Evolutionary conservation across 495 filamentous ascomycete genomes (phyloP), one percentile per base, ranked within the genome.

Genomic region (Aspergillus nanangensis): DNA sequence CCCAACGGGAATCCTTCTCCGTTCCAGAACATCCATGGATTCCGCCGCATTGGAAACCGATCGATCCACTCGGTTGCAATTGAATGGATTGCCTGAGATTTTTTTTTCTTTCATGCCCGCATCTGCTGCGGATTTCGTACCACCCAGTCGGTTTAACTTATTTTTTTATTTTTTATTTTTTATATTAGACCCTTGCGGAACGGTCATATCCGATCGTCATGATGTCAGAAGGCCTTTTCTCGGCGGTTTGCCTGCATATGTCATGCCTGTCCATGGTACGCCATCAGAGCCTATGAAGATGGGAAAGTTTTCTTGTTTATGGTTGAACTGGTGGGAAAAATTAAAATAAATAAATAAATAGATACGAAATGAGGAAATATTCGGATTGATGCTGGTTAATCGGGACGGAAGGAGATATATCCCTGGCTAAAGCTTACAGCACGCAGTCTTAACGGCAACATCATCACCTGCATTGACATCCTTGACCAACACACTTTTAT

Each of bases 401-500:
- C n/a, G n/a, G n/a, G n/a, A n/a, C n/a, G n/a, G n/a, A n/a, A n/a
- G n/a, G n/a, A n/a, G n/a, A n/a, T n/a, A 29, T 29, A 29, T 29
- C 25, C 5, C 25, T 11, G 25, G 11, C 25, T 17, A 38, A 13
- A 38, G n/a, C n/a, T 17, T 17, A 38, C 19, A 19, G 20, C 35
- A 38, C 10, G 35, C n/a, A 17, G n/a, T 9, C 5, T 9, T 9
- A 4, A 10, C 35, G 20, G 7, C 35, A 13, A 9, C 18, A 3
- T 38, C 8, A 24, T 39, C 37, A 1, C 8, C 39, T 4, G 21
- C 39, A 9, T 18, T 25, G 21, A n/a, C n/a, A n/a, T 14, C 40
- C 29, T n/a, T 38, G 10, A 63, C 57, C 41, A 66, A 31, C 9
- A 59, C 59, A 54, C 63, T 68, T 35, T 39, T 23, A 25, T 68